phyloP scores from a whole-genome alignment of 164 flowering plant species.

The Akebia trifoliata region DNA sequence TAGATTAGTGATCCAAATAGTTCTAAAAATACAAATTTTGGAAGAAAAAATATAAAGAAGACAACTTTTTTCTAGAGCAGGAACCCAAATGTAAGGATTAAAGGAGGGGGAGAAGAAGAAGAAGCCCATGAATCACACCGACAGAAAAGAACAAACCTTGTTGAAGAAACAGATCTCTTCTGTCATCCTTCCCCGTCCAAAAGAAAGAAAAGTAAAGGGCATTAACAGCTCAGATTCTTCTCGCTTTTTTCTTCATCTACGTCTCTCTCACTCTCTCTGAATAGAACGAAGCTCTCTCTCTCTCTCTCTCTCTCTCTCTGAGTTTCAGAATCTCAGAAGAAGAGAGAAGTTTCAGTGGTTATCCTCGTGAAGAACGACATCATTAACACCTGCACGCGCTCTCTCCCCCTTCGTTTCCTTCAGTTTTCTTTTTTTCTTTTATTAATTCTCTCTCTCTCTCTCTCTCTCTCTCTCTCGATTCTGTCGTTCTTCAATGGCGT shows the following conservation, averaged over 20 bases:
- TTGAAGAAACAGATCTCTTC: constrained; percentile 26
- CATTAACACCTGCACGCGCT: background rate
- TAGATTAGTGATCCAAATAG: background rate
- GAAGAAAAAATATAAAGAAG: background rate
- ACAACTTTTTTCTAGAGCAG: background rate
- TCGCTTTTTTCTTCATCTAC: background rate
- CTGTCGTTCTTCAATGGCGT: background rate
- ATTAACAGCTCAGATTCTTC: constrained; percentile 6
- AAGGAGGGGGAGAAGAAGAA: background rate
- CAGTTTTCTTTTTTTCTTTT: background rate
- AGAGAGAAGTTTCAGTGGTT: background rate
- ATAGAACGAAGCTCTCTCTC: background rate
- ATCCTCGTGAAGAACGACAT: constrained; percentile 9
- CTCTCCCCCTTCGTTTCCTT: background rate
- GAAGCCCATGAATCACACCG: background rate
- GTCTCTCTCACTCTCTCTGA: background rate
- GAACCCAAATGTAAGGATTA: background rate
- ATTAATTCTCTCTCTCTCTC: background rate
- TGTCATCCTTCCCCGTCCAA: constrained; percentile 7
- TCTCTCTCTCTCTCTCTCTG: background rate
- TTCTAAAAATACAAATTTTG: too few species aligned
- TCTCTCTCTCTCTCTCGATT: background rate
- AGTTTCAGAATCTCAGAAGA: background rate
- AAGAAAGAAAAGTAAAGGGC: background rate
- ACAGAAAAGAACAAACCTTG: constrained; percentile 17